phyloP scores from a whole-genome alignment of 2,329 filamentous ascomycete species.

The Penicillium sp. region DNA sequence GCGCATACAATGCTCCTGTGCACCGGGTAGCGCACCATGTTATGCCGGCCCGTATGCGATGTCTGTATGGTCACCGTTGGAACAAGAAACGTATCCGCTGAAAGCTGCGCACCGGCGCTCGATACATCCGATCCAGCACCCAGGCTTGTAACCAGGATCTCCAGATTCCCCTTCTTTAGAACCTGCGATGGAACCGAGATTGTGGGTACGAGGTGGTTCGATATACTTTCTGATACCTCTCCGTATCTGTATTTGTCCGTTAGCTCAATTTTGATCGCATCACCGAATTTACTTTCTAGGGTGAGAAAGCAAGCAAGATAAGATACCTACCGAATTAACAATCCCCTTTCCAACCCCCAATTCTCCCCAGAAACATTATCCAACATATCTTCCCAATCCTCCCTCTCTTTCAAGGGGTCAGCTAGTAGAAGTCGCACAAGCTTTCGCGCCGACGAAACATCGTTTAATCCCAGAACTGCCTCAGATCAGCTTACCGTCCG shows the following conservation, averaged over 20 bases:
- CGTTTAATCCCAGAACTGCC: conserved; percentile 56
- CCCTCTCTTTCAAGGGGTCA: conserved; percentile 68
- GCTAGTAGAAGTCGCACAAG: conserved; percentile 73
- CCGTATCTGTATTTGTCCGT: conserved; percentile 53
- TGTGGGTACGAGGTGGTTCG: conserved; percentile 58
- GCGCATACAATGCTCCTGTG: conserved; percentile 79
- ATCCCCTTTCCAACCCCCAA: conserved; percentile 53
- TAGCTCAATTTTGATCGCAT: background rate
- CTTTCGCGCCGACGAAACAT: conserved; percentile 56
- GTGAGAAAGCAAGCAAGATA: background rate
- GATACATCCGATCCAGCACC: conserved; percentile 55
- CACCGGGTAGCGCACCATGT: conserved; percentile 77
- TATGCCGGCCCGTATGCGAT: conserved; percentile 67
- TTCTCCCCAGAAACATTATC: conserved; percentile 49
- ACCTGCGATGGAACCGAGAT: conserved; percentile 61
- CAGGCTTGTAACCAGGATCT: conserved; percentile 63
- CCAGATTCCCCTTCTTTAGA: conserved; percentile 61
- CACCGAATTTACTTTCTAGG: no score
- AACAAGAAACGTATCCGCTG: conserved; percentile 70
- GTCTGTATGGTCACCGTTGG: conserved; percentile 73
- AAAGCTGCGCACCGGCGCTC: conserved; percentile 48
- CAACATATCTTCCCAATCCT: conserved; percentile 70
- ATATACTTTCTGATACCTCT: conserved; percentile 53
- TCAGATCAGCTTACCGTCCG: conserved; percentile 1
- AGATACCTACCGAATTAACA: conserved; percentile 64